Evolutionary conservation across 192 early-diverging fungal genomes (phyloP).

Genomic region (Gamsiella multidivaricata): DNA sequence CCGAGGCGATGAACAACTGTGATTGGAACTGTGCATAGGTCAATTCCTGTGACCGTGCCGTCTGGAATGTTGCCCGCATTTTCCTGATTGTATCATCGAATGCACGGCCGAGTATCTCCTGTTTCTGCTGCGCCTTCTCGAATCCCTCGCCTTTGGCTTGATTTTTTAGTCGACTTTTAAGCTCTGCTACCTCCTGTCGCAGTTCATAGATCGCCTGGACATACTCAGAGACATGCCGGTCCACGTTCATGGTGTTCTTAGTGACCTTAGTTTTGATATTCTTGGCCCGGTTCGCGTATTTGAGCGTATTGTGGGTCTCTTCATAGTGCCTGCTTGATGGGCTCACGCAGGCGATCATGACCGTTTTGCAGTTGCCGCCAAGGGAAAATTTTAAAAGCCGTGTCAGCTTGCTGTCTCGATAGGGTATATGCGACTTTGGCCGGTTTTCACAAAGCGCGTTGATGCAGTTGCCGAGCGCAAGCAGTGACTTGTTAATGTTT

Average conservation of each 20-base stretch:
- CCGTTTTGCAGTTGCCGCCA: slow-evolving; percentile 94
- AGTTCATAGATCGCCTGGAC: slow-evolving; percentile 70
- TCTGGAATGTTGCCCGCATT: slow-evolving; percentile 45
- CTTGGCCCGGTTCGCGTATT: slow-evolving; percentile 95
- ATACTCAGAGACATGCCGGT: slow-evolving; percentile 71
- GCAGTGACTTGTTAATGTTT: slow-evolving; percentile 93
- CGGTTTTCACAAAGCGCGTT: slow-evolving; percentile 89
- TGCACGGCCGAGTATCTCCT: slow-evolving; percentile 15
- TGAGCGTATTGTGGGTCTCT: slow-evolving; percentile 95
- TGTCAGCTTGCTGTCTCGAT: slow-evolving; percentile 98
- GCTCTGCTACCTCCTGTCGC: slow-evolving; percentile 65
- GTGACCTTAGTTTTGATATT: slow-evolving; percentile 93
- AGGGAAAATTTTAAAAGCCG: slow-evolving; percentile 95
- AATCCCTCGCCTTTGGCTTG: slow-evolving; percentile 24
- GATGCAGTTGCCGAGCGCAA: slow-evolving; percentile 98
- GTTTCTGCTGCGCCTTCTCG: slow-evolving; percentile 27
- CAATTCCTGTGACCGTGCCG: slow-evolving; percentile 26
- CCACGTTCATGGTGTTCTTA: slow-evolving; percentile 73
- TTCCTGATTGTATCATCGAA: slow-evolving; percentile 37
- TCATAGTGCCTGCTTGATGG: slow-evolving; percentile 85
- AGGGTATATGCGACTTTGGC: slow-evolving; percentile 88
- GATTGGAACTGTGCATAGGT: slow-evolving; percentile 39
- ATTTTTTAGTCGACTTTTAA: slow-evolving; percentile 56
- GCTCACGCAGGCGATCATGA: slow-evolving; percentile 96
- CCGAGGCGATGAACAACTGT: slow-evolving; percentile 27